Evolutionary conservation across 2,329 filamentous ascomycete species (phyloP).

Genomic region (Ceratocystis lukuohia): DNA sequence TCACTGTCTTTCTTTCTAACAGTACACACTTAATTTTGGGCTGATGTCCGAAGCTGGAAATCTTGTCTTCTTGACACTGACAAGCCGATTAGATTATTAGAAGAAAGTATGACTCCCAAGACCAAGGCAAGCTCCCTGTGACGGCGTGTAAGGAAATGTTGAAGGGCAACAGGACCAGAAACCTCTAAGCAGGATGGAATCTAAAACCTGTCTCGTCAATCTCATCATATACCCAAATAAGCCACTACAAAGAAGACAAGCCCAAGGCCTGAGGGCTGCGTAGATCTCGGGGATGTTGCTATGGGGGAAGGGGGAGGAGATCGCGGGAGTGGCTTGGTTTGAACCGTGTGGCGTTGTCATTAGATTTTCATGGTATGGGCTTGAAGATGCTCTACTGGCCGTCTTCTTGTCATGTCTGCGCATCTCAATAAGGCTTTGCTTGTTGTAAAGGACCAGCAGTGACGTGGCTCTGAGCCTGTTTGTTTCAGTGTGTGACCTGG

Average conservation of each 20-base stretch:
- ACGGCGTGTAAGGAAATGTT: no score
- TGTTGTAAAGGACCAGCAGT: background rate
- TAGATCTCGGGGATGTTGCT: background rate
- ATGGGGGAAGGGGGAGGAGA: background rate
- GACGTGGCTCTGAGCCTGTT: background rate
- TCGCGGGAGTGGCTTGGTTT: background rate
- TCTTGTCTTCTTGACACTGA: no score
- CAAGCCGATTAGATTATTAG: no score
- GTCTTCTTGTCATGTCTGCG: background rate
- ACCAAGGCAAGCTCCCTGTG: no score
- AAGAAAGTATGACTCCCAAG: no score
- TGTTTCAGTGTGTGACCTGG: background rate
- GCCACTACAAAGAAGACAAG: background rate
- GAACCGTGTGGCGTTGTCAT: background rate
- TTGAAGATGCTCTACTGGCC: background rate
- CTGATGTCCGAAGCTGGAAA: no score
- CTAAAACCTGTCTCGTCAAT: background rate
- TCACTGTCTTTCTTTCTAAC: no score
- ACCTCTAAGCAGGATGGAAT: background rate
- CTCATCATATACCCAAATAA: background rate
- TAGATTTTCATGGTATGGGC: background rate
- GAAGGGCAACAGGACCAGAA: background rate
- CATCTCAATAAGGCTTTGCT: background rate
- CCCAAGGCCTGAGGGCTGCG: background rate
- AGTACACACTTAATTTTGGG: no score